Evolutionary conservation across 352 stramenopile genomes (phyloP).

Genomic region (Pythium phragmiticola): DNA sequence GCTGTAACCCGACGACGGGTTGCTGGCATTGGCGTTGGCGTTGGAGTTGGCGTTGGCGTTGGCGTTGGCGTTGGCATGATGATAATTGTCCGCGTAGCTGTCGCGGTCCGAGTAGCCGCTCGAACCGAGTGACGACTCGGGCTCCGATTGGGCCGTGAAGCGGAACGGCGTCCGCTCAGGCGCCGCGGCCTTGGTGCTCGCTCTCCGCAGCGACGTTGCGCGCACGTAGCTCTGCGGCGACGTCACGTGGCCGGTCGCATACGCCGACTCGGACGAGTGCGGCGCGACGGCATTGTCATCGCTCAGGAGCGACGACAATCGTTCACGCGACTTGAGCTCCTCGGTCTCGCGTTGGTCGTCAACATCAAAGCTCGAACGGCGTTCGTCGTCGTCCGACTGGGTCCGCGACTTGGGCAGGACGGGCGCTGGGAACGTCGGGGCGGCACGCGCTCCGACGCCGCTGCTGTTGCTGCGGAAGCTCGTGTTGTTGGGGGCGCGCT

Average conservation of each 20-base stretch:
- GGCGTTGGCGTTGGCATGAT: conserved; percentile 9
- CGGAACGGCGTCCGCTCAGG: conserved; percentile 16
- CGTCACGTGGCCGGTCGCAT: conserved; percentile 45
- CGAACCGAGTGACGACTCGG: conserved; percentile 21
- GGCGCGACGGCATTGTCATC: conserved; percentile 18
- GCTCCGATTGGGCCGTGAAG: conserved; percentile 12
- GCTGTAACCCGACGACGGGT: conserved; percentile 58
- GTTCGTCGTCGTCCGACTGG: conserved; percentile 34
- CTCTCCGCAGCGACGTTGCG: conserved; percentile 64
- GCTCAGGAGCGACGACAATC: conserved; percentile 28
- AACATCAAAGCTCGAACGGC: conserved; percentile 82
- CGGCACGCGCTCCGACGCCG: conserved; percentile 15
- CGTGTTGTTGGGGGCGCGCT: conserved; percentile 11
- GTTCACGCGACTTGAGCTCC: conserved; percentile 49
- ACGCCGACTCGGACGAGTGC: conserved; percentile 29
- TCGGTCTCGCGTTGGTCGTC: conserved; percentile 74
- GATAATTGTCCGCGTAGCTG: conserved; percentile 22
- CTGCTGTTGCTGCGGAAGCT: conserved; percentile 17
- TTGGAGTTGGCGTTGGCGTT: conserved; percentile 17
- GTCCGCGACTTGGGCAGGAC: conserved; percentile 34
- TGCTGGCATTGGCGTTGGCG: conserved; percentile 38
- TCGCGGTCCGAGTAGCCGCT: conserved; percentile 26
- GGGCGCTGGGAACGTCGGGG: conserved; percentile 38
- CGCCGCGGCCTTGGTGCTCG: conserved; percentile 26
- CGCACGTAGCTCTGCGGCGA: conserved; percentile 77